Evolutionary conservation across 257 asterid genomes (phyloP).

Genomic region (Thymus mandschuricus): DNA sequence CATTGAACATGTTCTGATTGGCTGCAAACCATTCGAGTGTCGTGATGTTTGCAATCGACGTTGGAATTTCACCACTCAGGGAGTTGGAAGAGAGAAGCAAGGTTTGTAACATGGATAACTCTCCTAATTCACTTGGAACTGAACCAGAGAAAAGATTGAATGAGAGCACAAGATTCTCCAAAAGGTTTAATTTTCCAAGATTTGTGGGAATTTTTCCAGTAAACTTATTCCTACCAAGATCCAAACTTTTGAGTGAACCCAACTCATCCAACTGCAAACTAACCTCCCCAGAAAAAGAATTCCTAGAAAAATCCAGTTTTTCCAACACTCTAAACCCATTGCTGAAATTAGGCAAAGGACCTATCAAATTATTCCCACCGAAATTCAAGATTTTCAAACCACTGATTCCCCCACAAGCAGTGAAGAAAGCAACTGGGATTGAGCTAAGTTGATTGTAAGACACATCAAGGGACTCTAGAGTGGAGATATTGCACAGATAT

Average conservation of each 20-base stretch:
- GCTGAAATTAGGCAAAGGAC: slow-evolving; percentile 52
- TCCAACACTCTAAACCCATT: slow-evolving; percentile 55
- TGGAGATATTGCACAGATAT: slow-evolving; percentile 48
- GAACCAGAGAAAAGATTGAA: slow-evolving; percentile 45
- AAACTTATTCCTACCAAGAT: slow-evolving; percentile 47
- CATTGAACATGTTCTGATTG: slow-evolving; percentile 52
- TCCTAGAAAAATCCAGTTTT: slow-evolving; percentile 51
- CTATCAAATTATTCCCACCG: slow-evolving; percentile 48
- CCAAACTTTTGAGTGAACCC: slow-evolving; percentile 52
- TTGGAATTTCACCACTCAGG: slow-evolving; percentile 63
- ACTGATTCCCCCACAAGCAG: slow-evolving; percentile 47
- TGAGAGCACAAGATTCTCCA: slow-evolving; percentile 67
- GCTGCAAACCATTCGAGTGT: slow-evolving; percentile 65
- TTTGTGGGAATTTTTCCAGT: slow-evolving; percentile 54
- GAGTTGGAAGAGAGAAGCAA: slow-evolving; percentile 38
- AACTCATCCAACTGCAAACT: slow-evolving; percentile 51
- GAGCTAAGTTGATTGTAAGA: slow-evolving; percentile 54
- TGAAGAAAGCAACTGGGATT: slow-evolving; percentile 48
- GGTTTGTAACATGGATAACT: slow-evolving; percentile 45
- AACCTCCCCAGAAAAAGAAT: too few relatives aligned
- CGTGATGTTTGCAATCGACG: slow-evolving; percentile 39
- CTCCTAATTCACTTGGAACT: slow-evolving; percentile 48
- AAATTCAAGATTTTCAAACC: slow-evolving; percentile 61
- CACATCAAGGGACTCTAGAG: slow-evolving; percentile 61
- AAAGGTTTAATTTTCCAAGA: slow-evolving; percentile 44